Base-by-base conservation (phyloP, 306 rosid species). In the Hylodesmum podocarpum region DNA sequence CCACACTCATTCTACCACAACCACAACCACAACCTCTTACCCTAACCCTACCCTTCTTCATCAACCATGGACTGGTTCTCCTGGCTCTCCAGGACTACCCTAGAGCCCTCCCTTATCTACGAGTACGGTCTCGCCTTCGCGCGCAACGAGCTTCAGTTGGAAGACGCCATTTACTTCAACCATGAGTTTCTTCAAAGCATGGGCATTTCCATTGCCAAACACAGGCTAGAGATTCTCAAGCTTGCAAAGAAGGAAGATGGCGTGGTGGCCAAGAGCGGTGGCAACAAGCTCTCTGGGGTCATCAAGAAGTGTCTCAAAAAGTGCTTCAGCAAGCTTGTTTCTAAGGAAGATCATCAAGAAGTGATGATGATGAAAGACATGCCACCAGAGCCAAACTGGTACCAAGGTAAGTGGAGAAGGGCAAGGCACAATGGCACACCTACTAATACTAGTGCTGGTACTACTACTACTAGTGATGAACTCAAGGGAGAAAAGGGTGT, bases 31-130 rank as follows among this genome's bases (percentile, higher is more conserved):
- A n/a, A n/a, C n/a, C n/a, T n/a, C n/a, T n/a, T n/a, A n/a, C n/a
- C n/a, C n/a, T n/a, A n/a, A n/a, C n/a, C n/a, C n/a, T n/a, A n/a
- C 33, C 41, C 36, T 19, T 47, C 73, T 3, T 9, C 18, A 21
- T 22, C 66, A 62, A 14, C 81, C 51, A 94, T 94, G 98, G 97
- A 92, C 69, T 95, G 98, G 98, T 95, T 92, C 84, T 81, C 97
- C 5, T 95, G 97, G 98, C 72, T 95, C 9, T 92, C 97, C 44
- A 85, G 83, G 73, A 87, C 91, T 33, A 75, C 68, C 74, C 90
- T 92, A 1, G 92, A 92, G 1, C 90, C 97, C 0, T 85, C 90
- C 6, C 86, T 87, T 0, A 68, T 86, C 71, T 90, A 90, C 12
- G 90, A 92, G 14, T 92, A 95, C n/a, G 90, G 98, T 27, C 84